phyloP scores from a whole-genome alignment of 2,329 filamentous ascomycete genomes.

The Elsinoe batatas region DNA sequence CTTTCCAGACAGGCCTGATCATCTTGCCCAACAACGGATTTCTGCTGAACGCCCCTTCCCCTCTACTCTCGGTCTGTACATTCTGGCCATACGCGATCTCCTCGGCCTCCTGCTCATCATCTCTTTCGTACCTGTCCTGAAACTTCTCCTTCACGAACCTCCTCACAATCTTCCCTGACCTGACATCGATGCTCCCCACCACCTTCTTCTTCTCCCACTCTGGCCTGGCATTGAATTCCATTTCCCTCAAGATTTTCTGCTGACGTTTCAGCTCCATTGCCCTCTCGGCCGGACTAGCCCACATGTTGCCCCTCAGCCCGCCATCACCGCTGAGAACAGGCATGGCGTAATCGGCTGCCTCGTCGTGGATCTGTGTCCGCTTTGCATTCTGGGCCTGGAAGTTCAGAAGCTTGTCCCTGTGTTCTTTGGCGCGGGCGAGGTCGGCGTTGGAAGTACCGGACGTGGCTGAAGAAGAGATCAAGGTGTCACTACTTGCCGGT shows the following conservation, averaged over 20 bases:
- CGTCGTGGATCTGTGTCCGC: constrained; percentile 75
- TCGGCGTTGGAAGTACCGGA: constrained; percentile 42
- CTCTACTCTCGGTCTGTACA: constrained; percentile 19
- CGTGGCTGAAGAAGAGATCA: constrained; percentile 22
- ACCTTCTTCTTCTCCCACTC: constrained; percentile 84
- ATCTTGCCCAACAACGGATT: constrained; percentile 58
- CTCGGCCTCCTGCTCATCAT: constrained; percentile 22
- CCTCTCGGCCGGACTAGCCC: constrained; percentile 74
- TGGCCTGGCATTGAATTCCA: constrained; percentile 75
- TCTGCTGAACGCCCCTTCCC: constrained; percentile 51
- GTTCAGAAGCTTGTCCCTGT: constrained; percentile 67
- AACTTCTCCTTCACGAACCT: constrained; percentile 56
- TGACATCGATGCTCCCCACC: constrained; percentile 75
- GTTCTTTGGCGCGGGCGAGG: constrained; percentile 60
- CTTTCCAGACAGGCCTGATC: constrained; percentile 51
- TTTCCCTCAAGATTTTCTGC: constrained; percentile 70
- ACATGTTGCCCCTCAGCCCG: constrained; percentile 47
- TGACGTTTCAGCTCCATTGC: constrained; percentile 76
- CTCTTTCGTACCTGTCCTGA: constrained; percentile 37
- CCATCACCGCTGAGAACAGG: constrained; percentile 42
- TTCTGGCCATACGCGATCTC: constrained; percentile 20
- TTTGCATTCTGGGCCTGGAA: constrained; percentile 82
- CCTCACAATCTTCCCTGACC: constrained; percentile 64
- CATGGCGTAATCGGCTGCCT: constrained; percentile 65
- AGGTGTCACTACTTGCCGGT: background rate